These are phyloP conservation scores for Colletotrichum brevisporum DNA, from an alignment of 2,329 filamentous ascomycete genomes.

Conservation along the genomic window DNA sequence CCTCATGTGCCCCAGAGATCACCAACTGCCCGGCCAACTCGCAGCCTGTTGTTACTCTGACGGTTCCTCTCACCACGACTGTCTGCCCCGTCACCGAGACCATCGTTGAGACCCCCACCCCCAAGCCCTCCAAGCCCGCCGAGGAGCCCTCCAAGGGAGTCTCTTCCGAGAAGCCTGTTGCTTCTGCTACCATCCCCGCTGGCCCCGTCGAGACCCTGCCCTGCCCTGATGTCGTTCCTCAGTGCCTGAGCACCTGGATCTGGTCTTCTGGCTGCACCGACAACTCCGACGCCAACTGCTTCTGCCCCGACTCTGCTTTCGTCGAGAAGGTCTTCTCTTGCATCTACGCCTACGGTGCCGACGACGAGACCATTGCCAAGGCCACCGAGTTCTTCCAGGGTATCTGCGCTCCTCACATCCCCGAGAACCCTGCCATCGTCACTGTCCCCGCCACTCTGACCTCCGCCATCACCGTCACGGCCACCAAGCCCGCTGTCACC, in stretches of 20 bases:
- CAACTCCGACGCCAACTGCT: slow-evolving; percentile 88
- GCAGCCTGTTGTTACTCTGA: slow-evolving; percentile 61
- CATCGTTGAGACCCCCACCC: slow-evolving; percentile 55
- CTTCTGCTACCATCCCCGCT: slow-evolving; percentile 46
- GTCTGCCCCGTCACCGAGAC: slow-evolving; percentile 74
- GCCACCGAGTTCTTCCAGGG: slow-evolving; percentile 90
- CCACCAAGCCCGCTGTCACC: slow-evolving; percentile 63
- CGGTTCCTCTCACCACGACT: slow-evolving; percentile 71
- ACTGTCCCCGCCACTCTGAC: slow-evolving; percentile 79
- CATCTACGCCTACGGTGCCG: slow-evolving; percentile 81
- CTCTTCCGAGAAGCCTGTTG: slow-evolving; percentile 41
- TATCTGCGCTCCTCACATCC: slow-evolving; percentile 84
- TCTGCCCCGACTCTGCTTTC: slow-evolving; percentile 85
- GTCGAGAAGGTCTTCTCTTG: slow-evolving; percentile 86
- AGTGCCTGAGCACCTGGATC: slow-evolving; percentile 94
- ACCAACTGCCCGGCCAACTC: slow-evolving; percentile 66
- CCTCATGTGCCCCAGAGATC: slow-evolving; percentile 60
- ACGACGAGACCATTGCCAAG: slow-evolving; percentile 74
- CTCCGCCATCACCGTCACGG: slow-evolving; percentile 69
- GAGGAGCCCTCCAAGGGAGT: slow-evolving; percentile 36
- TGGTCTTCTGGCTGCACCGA: slow-evolving; percentile 77
- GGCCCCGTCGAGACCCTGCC: slow-evolving; percentile 61
- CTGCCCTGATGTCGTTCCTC: slow-evolving; percentile 82
- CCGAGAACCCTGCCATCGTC: slow-evolving; percentile 86
- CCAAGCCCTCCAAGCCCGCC: slow-evolving; percentile 40